phyloP scores from a whole-genome alignment of 495 filamentous ascomycete genomes.

The Copromyces sp. region DNA sequence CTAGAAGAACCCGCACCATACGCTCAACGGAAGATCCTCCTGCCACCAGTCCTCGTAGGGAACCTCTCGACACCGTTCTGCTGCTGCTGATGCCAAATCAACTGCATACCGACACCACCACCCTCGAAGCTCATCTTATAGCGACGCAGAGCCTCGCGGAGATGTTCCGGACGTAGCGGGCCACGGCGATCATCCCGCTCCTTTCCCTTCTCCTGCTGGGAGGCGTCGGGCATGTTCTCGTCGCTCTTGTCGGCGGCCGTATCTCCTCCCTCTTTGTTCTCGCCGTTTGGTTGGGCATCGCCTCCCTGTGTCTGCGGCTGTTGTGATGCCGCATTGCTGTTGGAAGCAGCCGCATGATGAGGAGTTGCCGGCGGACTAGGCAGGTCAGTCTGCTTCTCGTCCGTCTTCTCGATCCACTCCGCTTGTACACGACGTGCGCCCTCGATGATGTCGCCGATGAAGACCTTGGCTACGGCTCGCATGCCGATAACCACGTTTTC shows the following conservation, averaged over 20 bases:
- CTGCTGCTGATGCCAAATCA: conserved; percentile 51
- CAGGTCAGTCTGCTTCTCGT: conserved; percentile 38
- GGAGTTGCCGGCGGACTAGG: conserved; percentile 22
- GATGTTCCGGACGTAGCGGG: conserved; percentile 70
- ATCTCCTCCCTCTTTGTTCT: not conserved
- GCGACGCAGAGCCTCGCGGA: conserved; percentile 68
- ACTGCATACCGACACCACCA: conserved; percentile 62
- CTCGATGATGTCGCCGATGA: conserved; percentile 75
- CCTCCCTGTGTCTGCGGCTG: not conserved
- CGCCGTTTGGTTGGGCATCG: not conserved
- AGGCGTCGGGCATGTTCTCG: not conserved
- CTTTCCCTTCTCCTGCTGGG: conserved; percentile 14
- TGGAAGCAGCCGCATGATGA: conserved; percentile 1
- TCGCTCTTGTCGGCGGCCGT: not conserved
- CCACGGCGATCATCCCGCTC: conserved; percentile 38
- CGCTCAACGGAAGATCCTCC: conserved; percentile 52
- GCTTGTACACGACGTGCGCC: conserved; percentile 66
- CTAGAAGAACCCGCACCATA: not conserved
- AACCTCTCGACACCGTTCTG: conserved; percentile 53
- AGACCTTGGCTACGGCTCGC: conserved; percentile 73
- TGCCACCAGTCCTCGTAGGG: conserved; percentile 51
- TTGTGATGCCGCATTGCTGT: not conserved
- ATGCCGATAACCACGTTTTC: conserved; percentile 68
- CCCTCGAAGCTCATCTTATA: conserved; percentile 60
- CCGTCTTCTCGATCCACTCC: conserved; percentile 56